phyloP scores from a whole-genome alignment of 345 rosid genomes.

The Sonneratia caseolaris region DNA sequence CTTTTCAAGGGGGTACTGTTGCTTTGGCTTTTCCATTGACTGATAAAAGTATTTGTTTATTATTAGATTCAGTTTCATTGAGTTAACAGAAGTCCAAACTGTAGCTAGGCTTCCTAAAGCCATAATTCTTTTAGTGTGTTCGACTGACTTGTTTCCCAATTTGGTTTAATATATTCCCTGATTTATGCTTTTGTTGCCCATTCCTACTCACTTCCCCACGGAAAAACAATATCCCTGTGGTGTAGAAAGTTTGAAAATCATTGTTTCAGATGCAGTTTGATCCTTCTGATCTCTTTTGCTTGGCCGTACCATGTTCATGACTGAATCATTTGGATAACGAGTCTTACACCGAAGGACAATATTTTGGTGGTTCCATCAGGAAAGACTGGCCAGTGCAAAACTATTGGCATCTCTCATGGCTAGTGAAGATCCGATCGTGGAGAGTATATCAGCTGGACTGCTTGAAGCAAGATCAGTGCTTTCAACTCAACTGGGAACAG shows the following conservation, averaged over 20 bases:
- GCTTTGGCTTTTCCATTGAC: background rate
- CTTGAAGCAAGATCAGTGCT: conserved; percentile 63
- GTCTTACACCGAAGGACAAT: background rate
- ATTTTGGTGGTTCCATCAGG: conserved; percentile 31
- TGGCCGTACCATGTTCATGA: background rate
- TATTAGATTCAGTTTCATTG: background rate
- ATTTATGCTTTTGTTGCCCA: background rate
- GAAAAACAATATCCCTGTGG: background rate
- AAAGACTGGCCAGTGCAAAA: conserved; percentile 74
- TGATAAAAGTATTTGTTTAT: background rate
- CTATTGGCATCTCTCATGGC: conserved; percentile 79
- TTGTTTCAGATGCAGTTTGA: background rate
- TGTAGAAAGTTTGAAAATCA: background rate
- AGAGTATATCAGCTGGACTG: conserved; percentile 55
- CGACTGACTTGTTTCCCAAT: background rate
- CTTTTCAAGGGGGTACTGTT: background rate
- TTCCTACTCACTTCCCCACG: background rate
- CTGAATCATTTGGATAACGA: background rate
- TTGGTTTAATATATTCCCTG: background rate
- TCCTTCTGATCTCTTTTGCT: background rate
- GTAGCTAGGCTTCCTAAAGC: background rate
- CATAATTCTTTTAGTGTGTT: background rate
- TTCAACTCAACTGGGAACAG: conserved; percentile 36
- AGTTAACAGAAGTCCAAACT: background rate
- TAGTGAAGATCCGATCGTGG: conserved; percentile 59